These are phyloP conservation scores for Aspergillus indologenus DNA, from an alignment of 495 filamentous ascomycete species.

Conservation along the genomic window DNA sequence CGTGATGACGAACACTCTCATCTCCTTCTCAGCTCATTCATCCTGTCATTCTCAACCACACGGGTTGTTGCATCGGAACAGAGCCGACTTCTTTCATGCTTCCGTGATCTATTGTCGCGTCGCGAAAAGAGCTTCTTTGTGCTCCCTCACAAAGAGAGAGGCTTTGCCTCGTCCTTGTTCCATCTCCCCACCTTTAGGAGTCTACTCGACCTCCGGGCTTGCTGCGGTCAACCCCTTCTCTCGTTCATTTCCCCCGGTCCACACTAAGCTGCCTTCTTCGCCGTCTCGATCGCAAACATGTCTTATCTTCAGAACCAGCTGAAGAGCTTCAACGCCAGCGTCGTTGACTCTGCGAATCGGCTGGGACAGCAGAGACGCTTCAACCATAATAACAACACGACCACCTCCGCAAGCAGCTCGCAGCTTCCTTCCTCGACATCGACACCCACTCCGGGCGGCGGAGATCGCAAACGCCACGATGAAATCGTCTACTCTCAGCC, in stretches of 20 bases:
- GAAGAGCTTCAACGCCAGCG: constrained; percentile 47
- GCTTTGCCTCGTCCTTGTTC: constrained; percentile 9
- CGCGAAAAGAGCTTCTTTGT: constrained; percentile 9
- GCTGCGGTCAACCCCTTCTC: not conserved
- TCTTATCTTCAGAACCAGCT: constrained; percentile 47
- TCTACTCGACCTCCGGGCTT: not conserved
- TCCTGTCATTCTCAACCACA: constrained; percentile 1
- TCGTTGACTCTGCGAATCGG: constrained; percentile 41
- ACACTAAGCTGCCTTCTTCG: not conserved
- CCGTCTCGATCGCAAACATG: constrained; percentile 28
- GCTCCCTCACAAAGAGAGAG: constrained; percentile 14
- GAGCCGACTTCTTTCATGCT: constrained; percentile 1
- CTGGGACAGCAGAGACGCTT: constrained; percentile 45
- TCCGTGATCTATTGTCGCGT: constrained; percentile 11
- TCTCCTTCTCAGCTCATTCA: not conserved
- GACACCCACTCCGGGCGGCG: constrained; percentile 37
- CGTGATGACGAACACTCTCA: not conserved
- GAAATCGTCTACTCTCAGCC: constrained; percentile 75
- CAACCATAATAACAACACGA: constrained; percentile 27
- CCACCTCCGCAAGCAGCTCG: constrained; percentile 34
- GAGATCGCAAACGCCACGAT: constrained; percentile 58
- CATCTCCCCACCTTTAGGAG: not conserved
- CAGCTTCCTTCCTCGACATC: constrained; percentile 41
- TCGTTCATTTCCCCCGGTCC: not conserved
- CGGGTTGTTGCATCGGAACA: constrained; percentile 4